Evolutionary conservation across 306 rosid genomes (phyloP).

Genomic region (Cyclanthera cordifolia): DNA sequence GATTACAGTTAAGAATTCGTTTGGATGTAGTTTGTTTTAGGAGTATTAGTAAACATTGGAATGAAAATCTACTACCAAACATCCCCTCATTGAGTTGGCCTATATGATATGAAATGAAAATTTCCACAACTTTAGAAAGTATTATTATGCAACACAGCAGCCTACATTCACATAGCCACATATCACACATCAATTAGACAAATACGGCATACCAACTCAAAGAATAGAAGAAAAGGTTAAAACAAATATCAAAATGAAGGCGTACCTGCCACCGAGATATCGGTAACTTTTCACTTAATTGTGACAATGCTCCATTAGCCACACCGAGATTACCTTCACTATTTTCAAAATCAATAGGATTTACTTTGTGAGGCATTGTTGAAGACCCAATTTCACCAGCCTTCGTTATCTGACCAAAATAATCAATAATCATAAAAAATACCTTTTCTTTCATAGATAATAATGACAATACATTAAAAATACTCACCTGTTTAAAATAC

Average conservation of each 20-base stretch:
- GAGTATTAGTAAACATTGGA: too few relatives aligned
- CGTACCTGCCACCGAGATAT: constrained; percentile 85
- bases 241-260: neutral
- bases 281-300: constrained; percentile 69
- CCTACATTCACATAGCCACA: neutral
- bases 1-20: too few relatives aligned
- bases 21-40: too few relatives aligned
- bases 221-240: neutral
- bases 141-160: neutral
- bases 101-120: neutral
- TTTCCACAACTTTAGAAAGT: neutral
- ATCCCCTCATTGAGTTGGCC: neutral
- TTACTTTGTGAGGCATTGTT: constrained; percentile 94
- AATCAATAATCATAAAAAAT: neutral
- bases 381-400: constrained; percentile 27
- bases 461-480: constrained; percentile 11
- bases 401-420: constrained; percentile 18
- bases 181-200: neutral
- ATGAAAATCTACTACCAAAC: too few relatives aligned
- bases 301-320: constrained; percentile 62
- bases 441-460: neutral
- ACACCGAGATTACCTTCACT: constrained; percentile 90
- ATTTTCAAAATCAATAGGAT: constrained; percentile 93
- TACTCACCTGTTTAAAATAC: constrained; percentile 69
- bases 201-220: neutral